These are phyloP conservation scores for Acanthochlamys bracteata DNA, from an alignment of 106 monocot species.

Conservation along the genomic window DNA sequence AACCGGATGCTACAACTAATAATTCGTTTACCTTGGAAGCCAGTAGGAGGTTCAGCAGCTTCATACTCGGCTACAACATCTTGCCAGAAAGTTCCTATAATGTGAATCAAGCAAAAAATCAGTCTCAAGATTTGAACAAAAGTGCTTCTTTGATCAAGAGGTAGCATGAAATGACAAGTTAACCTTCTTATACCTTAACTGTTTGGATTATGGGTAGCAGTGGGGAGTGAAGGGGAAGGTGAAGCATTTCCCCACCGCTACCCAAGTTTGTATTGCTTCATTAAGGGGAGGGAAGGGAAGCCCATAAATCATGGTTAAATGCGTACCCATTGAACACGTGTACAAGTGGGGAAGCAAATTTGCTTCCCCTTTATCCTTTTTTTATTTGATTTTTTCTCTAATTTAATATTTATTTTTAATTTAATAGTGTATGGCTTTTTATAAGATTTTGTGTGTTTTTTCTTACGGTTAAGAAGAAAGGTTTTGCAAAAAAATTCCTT, in stretches of 20 bases:
- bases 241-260: neutral
- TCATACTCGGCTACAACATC: constrained; percentile 45
- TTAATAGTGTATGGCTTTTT: too few relatives aligned
- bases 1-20: neutral
- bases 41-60: constrained; percentile 68
- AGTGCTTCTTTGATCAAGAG: neutral
- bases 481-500: too few relatives aligned
- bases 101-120: neutral
- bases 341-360: too few relatives aligned
- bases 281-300: too few relatives aligned
- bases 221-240: neutral
- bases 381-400: too few relatives aligned
- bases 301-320: too few relatives aligned
- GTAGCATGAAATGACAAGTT: neutral
- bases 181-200: neutral
- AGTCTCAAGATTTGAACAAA: neutral
- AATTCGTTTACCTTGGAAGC: constrained; percentile 62
- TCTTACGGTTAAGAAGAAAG: too few relatives aligned
- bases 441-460: too few relatives aligned
- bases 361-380: too few relatives aligned
- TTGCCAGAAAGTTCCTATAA: constrained; percentile 63
- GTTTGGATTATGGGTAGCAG: neutral
- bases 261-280: too few relatives aligned
- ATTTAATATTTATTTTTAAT: too few relatives aligned
- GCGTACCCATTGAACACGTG: too few relatives aligned